Evolutionary conservation across 2,329 filamentous ascomycete genomes (phyloP).

Genomic region (Fusarium nelsonii): DNA sequence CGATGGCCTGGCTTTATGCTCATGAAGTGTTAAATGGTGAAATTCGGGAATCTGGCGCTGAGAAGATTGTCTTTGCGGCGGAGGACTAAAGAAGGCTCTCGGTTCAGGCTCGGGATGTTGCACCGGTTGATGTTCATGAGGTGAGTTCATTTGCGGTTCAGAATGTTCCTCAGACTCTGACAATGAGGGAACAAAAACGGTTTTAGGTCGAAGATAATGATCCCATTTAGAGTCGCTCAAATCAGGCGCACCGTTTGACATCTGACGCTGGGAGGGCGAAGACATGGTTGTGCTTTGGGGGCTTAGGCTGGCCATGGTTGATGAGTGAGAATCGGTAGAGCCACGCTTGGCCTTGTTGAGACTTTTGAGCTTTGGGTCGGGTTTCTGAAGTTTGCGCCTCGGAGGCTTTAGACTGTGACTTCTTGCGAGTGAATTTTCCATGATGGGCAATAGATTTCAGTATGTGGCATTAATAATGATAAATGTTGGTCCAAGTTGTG

Average conservation of each 20-base stretch:
- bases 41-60: slow-evolving; percentile 46
- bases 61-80: slow-evolving; percentile 30
- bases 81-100: slow-evolving; percentile 25
- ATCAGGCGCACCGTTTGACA: slow-evolving; percentile 43
- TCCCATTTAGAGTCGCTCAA: slow-evolving; percentile 49
- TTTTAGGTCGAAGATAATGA: slow-evolving; percentile 46
- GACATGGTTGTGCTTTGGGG: slow-evolving; percentile 24
- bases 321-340: slow-evolving; percentile 42
- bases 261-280: slow-evolving; percentile 39
- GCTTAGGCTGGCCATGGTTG: slow-evolving; percentile 40
- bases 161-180: slow-evolving; percentile 33
- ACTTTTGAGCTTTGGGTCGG: slow-evolving; percentile 48
- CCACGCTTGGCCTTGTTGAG: slow-evolving; percentile 45
- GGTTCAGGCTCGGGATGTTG: slow-evolving; percentile 25
- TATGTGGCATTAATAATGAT: slow-evolving; percentile 28
- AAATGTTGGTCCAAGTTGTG: not conserved
- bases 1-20: slow-evolving; percentile 39
- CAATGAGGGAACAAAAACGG: slow-evolving; percentile 35
- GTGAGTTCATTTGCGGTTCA: slow-evolving; percentile 16
- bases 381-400: slow-evolving; percentile 51
- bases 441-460: slow-evolving; percentile 24
- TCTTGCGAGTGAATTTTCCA: slow-evolving; percentile 25
- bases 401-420: slow-evolving; percentile 45
- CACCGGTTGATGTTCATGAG: slow-evolving; percentile 5
- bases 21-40: slow-evolving; percentile 43